Base-by-base conservation (phyloP, 1,284 basidiomycete species). In the Puccinia sorghi region DNA sequence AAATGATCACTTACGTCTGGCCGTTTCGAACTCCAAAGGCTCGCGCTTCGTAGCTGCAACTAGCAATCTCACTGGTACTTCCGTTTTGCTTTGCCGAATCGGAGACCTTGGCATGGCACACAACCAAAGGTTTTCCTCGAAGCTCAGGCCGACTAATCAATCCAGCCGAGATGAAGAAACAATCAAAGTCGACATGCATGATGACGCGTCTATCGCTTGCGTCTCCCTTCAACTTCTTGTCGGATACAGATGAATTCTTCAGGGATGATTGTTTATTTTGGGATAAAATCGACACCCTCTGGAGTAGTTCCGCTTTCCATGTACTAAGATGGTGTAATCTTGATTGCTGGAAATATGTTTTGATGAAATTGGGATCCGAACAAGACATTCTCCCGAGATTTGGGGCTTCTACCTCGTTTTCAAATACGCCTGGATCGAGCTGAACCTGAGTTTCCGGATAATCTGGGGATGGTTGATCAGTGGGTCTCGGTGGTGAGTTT, bases 171-270 rank as follows among this genome's bases (percentile, higher is more conserved):
- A 97, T 94, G 83, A 99, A 99, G 87, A 98, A 99, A 82, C 91
- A 93, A 84, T 99, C 96, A 83, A 99, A 98, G 84, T 97, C 94
- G 82, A 93, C 93, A 83, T 97, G 94, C 89, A 97, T 91, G 82
- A 96, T 91, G 20, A 93, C 89, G 15, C 89, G 87, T 64, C 90
- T 88, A 46, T 84, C 82, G 13, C 48, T 69, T 2, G 85, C 88
- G 1, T 83, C 81, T 3, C 85, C 85, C 22, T 80, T 83, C 7
- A 85, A 81, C 41, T 70, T 70, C 54, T 61, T 79, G 37, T 9
- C 46, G 52, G 41, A 69, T 66, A 52, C 57, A 20, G 15, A 41
- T 74, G 32, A 73, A 50, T 25, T 67, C 67, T 37, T 69, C 50
- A 3, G 43, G 48, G 17, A 59, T n/a, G 27, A 66, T 41, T 27